Conservation (phyloP, 345 rosid genomes). For the Gossypium rotundifolium region DNA sequence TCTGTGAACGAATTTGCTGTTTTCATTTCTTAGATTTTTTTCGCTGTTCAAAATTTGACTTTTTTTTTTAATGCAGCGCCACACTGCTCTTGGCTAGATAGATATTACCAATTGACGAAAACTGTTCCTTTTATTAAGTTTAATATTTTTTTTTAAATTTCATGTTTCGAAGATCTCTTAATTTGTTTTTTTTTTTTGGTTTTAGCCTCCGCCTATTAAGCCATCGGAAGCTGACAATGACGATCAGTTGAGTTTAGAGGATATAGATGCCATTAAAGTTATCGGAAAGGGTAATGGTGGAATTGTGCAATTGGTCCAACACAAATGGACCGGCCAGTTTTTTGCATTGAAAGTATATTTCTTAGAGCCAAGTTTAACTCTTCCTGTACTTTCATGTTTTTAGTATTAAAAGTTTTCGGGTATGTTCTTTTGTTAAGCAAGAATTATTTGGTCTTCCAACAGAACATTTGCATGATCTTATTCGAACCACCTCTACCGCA, state of each 20-base stretch:
- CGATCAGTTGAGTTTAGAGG: conserved; percentile 66
- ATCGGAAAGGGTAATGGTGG: conserved; percentile 96
- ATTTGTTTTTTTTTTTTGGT: conserved; percentile 1
- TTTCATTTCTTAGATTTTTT: not conserved
- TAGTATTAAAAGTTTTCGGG: not conserved
- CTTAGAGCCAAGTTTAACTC: not conserved
- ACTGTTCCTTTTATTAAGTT: not conserved
- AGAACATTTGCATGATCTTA: not conserved
- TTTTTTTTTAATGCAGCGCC: not conserved
- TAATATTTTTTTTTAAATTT: not conserved
- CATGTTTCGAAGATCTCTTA: not conserved
- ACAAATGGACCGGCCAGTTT: conserved; percentile 87
- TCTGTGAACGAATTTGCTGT: not conserved
- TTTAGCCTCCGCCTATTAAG: conserved; percentile 62
- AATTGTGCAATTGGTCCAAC: conserved; percentile 87
- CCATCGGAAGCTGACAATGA: conserved; percentile 47
- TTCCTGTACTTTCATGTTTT: not conserved
- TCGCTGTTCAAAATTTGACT: not conserved
- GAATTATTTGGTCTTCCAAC: not conserved
- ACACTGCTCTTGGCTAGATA: not conserved
- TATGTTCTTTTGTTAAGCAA: not conserved
- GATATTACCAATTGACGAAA: not conserved
- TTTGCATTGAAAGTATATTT: conserved; percentile 73
- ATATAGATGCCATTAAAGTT: conserved; percentile 66
- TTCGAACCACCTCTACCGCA: not conserved